Evolutionary conservation across 2,329 filamentous ascomycete genomes (phyloP).

Genomic region (Aspergillus brasiliensis): DNA sequence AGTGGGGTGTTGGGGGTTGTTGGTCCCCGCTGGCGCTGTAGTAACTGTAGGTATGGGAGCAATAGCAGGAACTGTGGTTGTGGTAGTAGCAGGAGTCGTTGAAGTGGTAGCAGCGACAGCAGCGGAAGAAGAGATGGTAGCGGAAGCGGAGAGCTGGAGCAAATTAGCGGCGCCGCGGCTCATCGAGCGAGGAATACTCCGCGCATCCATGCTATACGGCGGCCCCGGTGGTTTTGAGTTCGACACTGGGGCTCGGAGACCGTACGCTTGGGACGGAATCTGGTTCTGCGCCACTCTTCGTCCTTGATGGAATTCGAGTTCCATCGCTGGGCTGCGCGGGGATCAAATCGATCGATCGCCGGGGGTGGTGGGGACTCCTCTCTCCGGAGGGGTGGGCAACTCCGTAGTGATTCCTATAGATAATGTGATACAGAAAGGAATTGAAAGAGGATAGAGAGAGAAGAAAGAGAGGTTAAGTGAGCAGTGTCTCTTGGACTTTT

Average conservation of each 20-base stretch:
- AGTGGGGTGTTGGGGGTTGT: neutral
- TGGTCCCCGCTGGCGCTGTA: neutral
- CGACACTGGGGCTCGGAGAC: neutral
- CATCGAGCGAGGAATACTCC: slow-evolving; percentile 3
- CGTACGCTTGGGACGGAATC: neutral
- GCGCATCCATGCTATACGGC: slow-evolving; percentile 6
- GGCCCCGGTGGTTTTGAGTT: slow-evolving; percentile 1
- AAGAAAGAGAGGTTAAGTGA: neutral
- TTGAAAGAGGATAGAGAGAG: neutral
- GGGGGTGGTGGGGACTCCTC: neutral
- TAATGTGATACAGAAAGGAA: neutral
- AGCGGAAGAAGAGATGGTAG: neutral
- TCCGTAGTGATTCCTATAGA: no score
- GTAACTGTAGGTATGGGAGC: neutral
- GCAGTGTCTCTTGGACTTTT: neutral
- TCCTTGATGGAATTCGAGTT: neutral
- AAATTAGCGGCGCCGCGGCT: slow-evolving; percentile 1
- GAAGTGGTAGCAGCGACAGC: neutral
- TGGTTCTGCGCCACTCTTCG: slow-evolving; percentile 1
- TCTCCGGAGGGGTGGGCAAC: neutral
- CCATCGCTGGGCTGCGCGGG: neutral
- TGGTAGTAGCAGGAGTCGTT: no score
- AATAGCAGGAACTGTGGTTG: no score
- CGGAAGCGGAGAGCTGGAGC: neutral
- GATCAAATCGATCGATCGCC: neutral